Evolutionary conservation across 768 basidiomycete genomes (phyloP), one percentile per base, ranked within the genome.

Genomic region (Leccinum variicolor): DNA sequence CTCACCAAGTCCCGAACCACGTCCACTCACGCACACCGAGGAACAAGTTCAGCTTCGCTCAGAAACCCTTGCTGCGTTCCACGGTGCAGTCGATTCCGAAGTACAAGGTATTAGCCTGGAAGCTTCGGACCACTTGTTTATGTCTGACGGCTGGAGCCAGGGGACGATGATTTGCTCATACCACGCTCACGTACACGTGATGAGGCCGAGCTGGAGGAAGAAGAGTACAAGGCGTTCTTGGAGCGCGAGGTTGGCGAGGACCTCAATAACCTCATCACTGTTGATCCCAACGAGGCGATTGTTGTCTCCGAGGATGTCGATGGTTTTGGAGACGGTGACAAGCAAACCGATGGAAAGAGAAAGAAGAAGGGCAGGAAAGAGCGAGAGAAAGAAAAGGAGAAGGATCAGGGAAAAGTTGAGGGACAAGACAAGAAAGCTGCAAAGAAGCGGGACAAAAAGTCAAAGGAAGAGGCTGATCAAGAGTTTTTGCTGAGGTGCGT

Each of bases 401-500:
- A 28, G 54, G 65, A 67, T 50, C 64, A 68, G 50, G 64, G 52
- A 61, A 55, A 64, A 41, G 55, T 59, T 57, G 60, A 53, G 25
- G n/a, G 7, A 29, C 66, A 57, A 47, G 62, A 43, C 63, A 67
- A 59, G 57, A 53, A 75, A 71, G 15, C 60, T 46, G 28, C 2
- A 25, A 61, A 65, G 45, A 59, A 52, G 21, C 47, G n/a, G 17
- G 54, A 55, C 21, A 55, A 53, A 25, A 75, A 75, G 58, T 69
- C 74, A 54, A 86, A 82, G 69, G 79, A 83, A 55, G 85, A 89
- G 55, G 76, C 79, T 17, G 90, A 94, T 66, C 90, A 92, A 53
- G 90, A 95, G 56, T 97, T 98, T 66, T 75, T 98, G 53, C 81
- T 94, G 77, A 89, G 92, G 95, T 97, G 64, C 54, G 90, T 77